Base-by-base conservation (phyloP, 768 basidiomycete species). In the Boletus bicolor region DNA sequence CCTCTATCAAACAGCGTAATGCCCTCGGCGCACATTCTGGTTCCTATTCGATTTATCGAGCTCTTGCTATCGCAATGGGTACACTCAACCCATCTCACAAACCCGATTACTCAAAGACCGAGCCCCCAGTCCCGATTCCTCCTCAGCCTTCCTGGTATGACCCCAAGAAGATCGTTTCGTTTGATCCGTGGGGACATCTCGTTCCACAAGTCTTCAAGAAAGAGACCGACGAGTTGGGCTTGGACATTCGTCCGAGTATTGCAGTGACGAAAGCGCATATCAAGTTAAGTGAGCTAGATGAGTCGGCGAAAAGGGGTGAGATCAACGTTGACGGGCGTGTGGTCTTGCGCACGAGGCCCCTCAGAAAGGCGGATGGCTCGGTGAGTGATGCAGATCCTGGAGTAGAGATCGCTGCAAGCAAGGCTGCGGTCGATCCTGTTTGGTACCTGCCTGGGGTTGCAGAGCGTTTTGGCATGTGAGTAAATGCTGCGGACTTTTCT, bases 401-500 rank as follows among this genome's bases (percentile, higher is more conserved):
- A 7, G 83, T 98, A 17, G 96, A 98, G 75, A 82, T 98, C 12
- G 82, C 76, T 44, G 82, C 89, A n/a, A 86, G 84, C 68, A 98
- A 98, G 74, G 95, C 94, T 0, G 95, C 96, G 0, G 87, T 98
- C 8, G 96, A 98, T 67, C 96, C 95, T 0, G 94, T 98, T 14
- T 98, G 95, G 95, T 92, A 89, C 69, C 75, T 97, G 1, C 95
- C 95, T 43, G 93, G 93, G 11, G 85, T 98, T 2, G 96, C 96
- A 0, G 89, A 91, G 61, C 78, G 96, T n/a, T 93, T 98, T 64
- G 89, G 86, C 21, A 93, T 97, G 91, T 91, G 63, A 67, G 89
- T 78, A 42, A 11, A 54, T 19, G 15, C 15, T 14, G 8, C 32
- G 14, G 17, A 21, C 32, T 32, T 39, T 21, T 11, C 7, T 0